phyloP scores from a whole-genome alignment of 148 eudicot species.

The Polygonum aviculare region DNA sequence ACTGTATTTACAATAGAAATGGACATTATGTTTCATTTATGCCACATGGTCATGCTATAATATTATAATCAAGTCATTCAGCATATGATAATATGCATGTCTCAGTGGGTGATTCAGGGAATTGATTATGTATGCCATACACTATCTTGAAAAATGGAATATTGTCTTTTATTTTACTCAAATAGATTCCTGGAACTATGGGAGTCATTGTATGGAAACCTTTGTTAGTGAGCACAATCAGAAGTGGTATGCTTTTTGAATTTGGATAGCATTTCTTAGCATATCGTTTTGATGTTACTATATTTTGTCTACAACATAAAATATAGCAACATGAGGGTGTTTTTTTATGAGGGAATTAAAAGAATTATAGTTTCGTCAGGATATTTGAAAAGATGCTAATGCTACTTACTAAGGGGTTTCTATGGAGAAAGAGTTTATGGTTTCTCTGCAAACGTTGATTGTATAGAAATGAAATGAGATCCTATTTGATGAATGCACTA shows the following conservation, averaged over 20 bases:
- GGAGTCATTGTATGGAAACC: background rate
- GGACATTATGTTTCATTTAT: background rate
- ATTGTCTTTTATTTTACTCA: background rate
- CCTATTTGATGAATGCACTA: background rate
- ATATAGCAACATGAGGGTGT: background rate
- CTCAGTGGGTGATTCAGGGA: background rate
- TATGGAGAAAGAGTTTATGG: background rate
- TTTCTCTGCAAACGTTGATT: background rate
- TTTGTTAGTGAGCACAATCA: background rate
- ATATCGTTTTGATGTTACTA: background rate
- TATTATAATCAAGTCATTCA: background rate
- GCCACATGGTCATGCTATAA: background rate
- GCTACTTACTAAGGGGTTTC: background rate
- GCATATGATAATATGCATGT: background rate
- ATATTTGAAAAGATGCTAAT: background rate
- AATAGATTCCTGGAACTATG: background rate
- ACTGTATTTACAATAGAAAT: background rate
- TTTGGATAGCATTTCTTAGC: background rate
- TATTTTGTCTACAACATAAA: background rate
- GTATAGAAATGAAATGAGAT: background rate
- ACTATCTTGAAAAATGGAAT: background rate
- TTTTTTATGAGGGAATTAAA: background rate
- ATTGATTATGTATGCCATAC: background rate
- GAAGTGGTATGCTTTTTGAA: background rate
- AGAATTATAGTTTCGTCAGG: background rate